Base-by-base conservation (phyloP, 306 rosid genomes). In the Chamaecrista fasciculata region DNA sequence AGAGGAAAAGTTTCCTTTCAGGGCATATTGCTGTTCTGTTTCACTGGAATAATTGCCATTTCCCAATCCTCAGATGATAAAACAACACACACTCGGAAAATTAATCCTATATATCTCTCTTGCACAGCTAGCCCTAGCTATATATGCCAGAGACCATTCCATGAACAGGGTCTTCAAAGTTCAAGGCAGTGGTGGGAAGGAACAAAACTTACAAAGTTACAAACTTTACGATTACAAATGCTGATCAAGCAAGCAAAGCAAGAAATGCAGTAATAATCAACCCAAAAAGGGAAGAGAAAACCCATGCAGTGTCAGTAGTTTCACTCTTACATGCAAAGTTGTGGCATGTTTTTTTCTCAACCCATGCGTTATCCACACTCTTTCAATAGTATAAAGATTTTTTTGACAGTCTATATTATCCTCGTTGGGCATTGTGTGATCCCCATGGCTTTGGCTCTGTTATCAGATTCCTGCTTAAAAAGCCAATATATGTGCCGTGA, bases 1-100 rank as follows among this genome's bases (percentile, higher is more conserved):
- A 42, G 25, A 40, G 19, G 16, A 23, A n/a, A n/a, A 3, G 19
- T 31, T 64, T 67, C 66, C 40, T 66, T 7, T 12, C 29, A 42
- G 57, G 24, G 76, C 28, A 36, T 64, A 62, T 47, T 5, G 51
- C 87, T 74, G 77, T 55, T 81, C 87, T 74, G 77, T 55, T 81
- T 68, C 25, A 43, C 70, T 52, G 67, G 82, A 77, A 79, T 74
- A 57, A 16, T 57, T 16, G 63, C 15, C 11, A 6, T 8, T 11
- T 8, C 16, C 16, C 33, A 10, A 0, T 31, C 25, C 25, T 33
- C 46, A 33, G 46, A 34, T 59, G 65, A 10, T 20, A 59, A 34
- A 47, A n/a, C 52, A 47, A 47, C 23, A 47, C 23, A 47, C 52
- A 47, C 52, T 16, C 5, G 23, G 52, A 47, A 47, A 34, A 33